These are phyloP conservation scores for Metarhizium rileyi DNA, from an alignment of 2,329 filamentous ascomycete species.

Conservation along the genomic window DNA sequence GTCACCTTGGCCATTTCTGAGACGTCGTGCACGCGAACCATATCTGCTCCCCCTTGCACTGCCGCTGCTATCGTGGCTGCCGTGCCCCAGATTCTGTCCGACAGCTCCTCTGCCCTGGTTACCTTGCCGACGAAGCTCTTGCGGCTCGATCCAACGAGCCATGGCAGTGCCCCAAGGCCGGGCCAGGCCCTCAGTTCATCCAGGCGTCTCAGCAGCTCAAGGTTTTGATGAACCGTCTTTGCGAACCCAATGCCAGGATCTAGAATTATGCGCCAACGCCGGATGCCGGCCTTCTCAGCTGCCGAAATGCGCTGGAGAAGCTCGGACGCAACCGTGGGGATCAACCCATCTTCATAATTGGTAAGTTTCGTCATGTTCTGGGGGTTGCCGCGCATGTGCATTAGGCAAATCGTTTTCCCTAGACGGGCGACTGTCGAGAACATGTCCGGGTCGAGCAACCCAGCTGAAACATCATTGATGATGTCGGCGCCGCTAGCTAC, in stretches of 20 bases:
- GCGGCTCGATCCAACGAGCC: slow-evolving; percentile 80
- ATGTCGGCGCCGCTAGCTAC: slow-evolving; percentile 76
- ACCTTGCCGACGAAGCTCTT: slow-evolving; percentile 82
- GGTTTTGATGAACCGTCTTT: slow-evolving; percentile 71
- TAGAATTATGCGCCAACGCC: slow-evolving; percentile 88
- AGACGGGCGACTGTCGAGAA: slow-evolving; percentile 67
- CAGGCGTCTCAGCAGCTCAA: slow-evolving; percentile 64
- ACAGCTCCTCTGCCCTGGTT: slow-evolving; percentile 63
- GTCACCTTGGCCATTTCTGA: slow-evolving; percentile 75
- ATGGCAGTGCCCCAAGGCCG: slow-evolving; percentile 62
- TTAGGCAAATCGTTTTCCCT: slow-evolving; percentile 70
- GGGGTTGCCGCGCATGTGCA: slow-evolving; percentile 90
- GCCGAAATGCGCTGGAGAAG: slow-evolving; percentile 59
- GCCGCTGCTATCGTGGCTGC: slow-evolving; percentile 81
- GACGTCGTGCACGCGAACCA: slow-evolving; percentile 88
- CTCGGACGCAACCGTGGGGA: slow-evolving; percentile 56
- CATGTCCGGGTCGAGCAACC: slow-evolving; percentile 71
- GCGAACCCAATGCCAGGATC: slow-evolving; percentile 94
- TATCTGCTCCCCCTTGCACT: slow-evolving; percentile 78
- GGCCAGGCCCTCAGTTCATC: slow-evolving; percentile 54
- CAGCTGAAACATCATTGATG: slow-evolving; percentile 89
- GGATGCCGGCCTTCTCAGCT: slow-evolving; percentile 71
- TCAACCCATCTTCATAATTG: slow-evolving; percentile 58
- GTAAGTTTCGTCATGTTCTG: slow-evolving; percentile 66
- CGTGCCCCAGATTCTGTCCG: slow-evolving; percentile 72